These are phyloP conservation scores for Bombardia bombarda DNA, from an alignment of 495 filamentous ascomycete genomes.

Conservation along the genomic window DNA sequence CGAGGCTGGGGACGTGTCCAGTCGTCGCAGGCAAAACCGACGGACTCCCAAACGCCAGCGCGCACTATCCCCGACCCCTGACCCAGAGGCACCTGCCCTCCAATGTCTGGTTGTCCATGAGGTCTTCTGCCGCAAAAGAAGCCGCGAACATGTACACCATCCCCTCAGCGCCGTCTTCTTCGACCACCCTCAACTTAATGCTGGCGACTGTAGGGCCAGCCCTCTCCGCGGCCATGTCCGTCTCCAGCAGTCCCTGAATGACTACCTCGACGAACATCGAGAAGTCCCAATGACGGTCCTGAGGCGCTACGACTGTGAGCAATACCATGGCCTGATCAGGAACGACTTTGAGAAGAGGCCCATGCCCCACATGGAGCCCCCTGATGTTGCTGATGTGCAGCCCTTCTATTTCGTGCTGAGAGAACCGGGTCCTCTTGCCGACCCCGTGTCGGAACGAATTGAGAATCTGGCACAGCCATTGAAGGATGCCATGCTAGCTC, in stretches of 20 bases:
- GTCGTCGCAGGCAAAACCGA: too few species aligned
- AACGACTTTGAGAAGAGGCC: neutral
- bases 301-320: neutral
- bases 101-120: neutral
- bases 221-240: neutral
- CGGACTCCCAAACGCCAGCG: too few species aligned
- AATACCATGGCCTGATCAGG: neutral
- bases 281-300: neutral
- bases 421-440: neutral
- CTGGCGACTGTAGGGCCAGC: neutral
- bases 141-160: neutral
- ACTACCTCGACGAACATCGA: neutral
- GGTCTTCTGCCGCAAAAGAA: neutral
- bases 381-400: neutral
- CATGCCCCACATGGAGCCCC: neutral
- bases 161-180: neutral
- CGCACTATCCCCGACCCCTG: too few species aligned
- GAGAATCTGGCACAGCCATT: neutral
- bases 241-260: neutral
- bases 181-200: neutral
- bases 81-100: too few species aligned
- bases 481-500: neutral
- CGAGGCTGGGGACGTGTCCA: too few species aligned
- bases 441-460: neutral
- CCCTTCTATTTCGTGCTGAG: neutral